Evolutionary conservation across 1,139 yeast genomes (phyloP), one percentile per base, ranked within the genome.

Genomic region (Geotrichum candidum): DNA sequence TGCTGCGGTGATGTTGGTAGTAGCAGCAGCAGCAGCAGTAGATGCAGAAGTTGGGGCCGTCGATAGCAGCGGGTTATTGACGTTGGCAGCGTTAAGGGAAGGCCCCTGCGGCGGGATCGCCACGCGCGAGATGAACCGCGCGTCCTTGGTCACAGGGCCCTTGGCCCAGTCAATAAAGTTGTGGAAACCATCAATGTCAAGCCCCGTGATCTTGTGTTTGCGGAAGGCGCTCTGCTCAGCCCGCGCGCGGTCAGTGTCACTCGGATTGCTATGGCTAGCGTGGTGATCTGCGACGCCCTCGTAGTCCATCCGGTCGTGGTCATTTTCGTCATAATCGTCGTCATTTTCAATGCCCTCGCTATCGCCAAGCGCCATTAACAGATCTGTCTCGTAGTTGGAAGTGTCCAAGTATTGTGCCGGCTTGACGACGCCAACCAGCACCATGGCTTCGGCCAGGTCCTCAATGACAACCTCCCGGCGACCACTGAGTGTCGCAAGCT

Each of bases 361-460:
- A 33, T 48, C 58, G 13, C 53, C 59, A 6, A 50, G 52, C 7
- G 41, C 55, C 27, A 53, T 3, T 18, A 41, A n/a, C 1, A 41
- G 48, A 15, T 53, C 56, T 6, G 53, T 53, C 27, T 56, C 59
- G 18, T 46, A 59, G 13, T 41, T 33, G 3, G 60, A 56, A 3
- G 53, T 53, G 53, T 60, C 62, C 15, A 60, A 29, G 10, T 41
- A 33, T 15, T 29, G 55, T 13, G 53, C 55, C 11, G 88, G 87
- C 61, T 80, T 80, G 11, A 86, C 70, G 57, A 84, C 73, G 1
- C 86, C 87, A 18, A 81, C 70, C 64, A 81, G 80, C 38, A 81
- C 78, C 76, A 88, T 76, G 0, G 88, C 87, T 68, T 83, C 82
- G 51, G 87, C 76, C 11, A 86, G 76, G 70, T 88, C 95, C 58